These are phyloP conservation scores for Oehlia diaphana DNA, from an alignment of 192 early-diverging fungal species.

Conservation along the genomic window DNA sequence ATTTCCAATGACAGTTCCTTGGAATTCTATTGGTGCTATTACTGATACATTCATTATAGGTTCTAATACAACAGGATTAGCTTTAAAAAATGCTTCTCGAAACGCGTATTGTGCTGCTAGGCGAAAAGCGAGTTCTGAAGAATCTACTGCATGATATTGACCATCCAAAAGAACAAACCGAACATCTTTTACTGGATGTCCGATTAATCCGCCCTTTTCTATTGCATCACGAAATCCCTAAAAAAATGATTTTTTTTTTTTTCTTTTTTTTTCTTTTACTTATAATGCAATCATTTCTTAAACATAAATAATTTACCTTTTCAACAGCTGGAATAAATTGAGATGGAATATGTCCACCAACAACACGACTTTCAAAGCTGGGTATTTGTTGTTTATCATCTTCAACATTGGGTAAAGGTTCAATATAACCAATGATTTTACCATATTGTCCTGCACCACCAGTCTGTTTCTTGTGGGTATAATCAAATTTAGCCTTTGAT, in stretches of 20 bases:
- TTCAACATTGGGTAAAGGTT: constrained; percentile 70
- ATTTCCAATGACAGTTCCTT: constrained; percentile 85
- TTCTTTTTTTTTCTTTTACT: background rate
- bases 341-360: constrained; percentile 92
- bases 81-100: constrained; percentile 84
- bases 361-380: constrained; percentile 81
- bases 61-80: constrained; percentile 84
- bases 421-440: constrained; percentile 87
- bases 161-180: constrained; percentile 93
- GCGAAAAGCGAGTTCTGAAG: constrained; percentile 94
- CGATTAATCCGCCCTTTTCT: constrained; percentile 88
- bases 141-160: constrained; percentile 89
- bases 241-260: background rate
- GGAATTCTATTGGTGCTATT: constrained; percentile 90
- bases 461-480: constrained; percentile 99
- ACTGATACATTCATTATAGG: constrained; percentile 96
- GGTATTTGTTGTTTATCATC: constrained; percentile 61
- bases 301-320: constrained; percentile 52
- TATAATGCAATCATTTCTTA: background rate
- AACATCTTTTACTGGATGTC: constrained; percentile 83
- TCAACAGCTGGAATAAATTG: constrained; percentile 94
- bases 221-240: constrained; percentile 84
- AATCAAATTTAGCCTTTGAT: constrained; percentile 75
- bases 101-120: constrained; percentile 85
- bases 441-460: constrained; percentile 97